A percentile compares a stretch with the other conserved stretches of the same genome.
Evolutionary conservation across 2,329 filamentous ascomycete species (phyloP).

Genomic region (Lachnellula hyalina): DNA sequence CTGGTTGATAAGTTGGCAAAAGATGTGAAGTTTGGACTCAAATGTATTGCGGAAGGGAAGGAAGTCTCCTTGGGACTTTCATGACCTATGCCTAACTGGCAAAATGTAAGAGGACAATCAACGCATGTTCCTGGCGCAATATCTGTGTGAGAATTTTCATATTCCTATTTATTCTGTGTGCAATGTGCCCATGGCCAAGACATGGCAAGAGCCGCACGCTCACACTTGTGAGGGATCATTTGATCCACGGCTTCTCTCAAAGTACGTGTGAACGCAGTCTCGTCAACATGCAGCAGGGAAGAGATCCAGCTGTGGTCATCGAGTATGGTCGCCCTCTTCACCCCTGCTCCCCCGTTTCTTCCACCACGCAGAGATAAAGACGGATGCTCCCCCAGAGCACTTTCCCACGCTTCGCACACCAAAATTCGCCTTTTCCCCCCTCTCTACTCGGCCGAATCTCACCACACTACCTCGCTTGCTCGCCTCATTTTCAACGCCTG

Average conservation of each 20-base stretch:
- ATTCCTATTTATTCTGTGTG: too few species aligned
- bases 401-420: conserved; percentile 2
- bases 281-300: neutral
- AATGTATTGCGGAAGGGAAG: conserved; percentile 10
- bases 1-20: conserved; percentile 35
- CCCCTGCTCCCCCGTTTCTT: neutral
- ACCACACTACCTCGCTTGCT: conserved; percentile 7
- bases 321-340: conserved; percentile 1
- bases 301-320: neutral
- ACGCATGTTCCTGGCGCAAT: neutral
- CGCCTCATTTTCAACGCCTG: conserved; percentile 11
- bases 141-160: neutral
- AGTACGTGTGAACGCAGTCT: neutral
- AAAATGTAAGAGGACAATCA: too few species aligned
- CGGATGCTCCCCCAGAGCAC: neutral
- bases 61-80: neutral
- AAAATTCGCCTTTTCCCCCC: neutral
- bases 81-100: too few species aligned
- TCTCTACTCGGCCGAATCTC: neutral
- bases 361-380: conserved; percentile 3
- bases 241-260: neutral
- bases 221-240: neutral
- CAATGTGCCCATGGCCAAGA: too few species aligned
- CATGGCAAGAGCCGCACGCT: too few species aligned
- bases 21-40: conserved; percentile 32